Evolutionary conservation across 2,329 filamentous ascomycete genomes (phyloP).

Genomic region (Botryotinia narcissicola): DNA sequence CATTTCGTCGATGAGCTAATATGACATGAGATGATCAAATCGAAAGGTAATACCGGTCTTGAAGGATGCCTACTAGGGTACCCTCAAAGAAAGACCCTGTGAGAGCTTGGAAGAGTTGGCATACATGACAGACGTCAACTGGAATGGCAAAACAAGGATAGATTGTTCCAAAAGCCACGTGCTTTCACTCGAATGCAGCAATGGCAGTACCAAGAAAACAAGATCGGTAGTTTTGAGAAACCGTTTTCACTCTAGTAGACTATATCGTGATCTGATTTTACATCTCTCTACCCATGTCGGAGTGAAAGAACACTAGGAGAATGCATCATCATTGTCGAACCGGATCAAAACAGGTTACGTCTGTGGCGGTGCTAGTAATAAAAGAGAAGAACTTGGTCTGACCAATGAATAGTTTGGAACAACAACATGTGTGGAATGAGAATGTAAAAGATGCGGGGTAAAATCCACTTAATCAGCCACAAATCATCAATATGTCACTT

Average conservation of each 20-base stretch:
- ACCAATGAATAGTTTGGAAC: neutral
- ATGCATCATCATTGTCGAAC: neutral
- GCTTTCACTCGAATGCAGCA: neutral
- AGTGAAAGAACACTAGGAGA: neutral
- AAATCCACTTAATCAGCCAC: slow-evolving; percentile 1
- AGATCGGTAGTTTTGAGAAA: neutral
- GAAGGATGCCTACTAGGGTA: neutral
- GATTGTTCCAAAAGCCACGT: neutral
- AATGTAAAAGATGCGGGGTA: neutral
- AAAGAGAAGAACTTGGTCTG: neutral
- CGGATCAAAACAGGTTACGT: slow-evolving; percentile 5
- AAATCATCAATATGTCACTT: slow-evolving; percentile 1
- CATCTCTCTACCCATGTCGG: neutral
- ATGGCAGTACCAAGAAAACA: slow-evolving; percentile 1
- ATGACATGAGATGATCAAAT: slow-evolving; percentile 15
- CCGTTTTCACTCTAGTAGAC: neutral
- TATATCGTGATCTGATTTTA: neutral
- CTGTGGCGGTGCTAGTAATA: slow-evolving; percentile 3
- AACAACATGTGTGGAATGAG: neutral
- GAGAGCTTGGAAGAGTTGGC: slow-evolving; percentile 17
- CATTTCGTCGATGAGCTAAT: neutral
- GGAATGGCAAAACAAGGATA: neutral
- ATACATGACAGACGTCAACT: slow-evolving; percentile 15
- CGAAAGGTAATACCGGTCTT: neutral
- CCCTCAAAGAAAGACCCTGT: neutral